phyloP scores from a whole-genome alignment of 495 filamentous ascomycete species.

The Rhizodiscina lignyota region DNA sequence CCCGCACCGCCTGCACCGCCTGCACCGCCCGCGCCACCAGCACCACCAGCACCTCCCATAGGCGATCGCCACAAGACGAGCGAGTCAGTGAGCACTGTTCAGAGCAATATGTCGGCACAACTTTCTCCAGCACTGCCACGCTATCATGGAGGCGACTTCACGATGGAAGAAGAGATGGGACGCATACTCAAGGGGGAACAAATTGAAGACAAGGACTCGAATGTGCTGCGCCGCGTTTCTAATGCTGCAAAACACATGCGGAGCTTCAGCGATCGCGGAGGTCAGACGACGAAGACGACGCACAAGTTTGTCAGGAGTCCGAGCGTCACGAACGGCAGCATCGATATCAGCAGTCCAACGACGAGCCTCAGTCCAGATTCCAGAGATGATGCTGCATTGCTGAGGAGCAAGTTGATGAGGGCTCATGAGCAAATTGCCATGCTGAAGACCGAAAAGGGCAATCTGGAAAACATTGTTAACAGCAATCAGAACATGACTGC shows the following conservation, averaged over 20 bases:
- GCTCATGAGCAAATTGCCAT: slow-evolving; percentile 70
- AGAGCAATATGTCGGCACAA: slow-evolving; percentile 13
- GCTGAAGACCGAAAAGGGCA: slow-evolving; percentile 54
- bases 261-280: slow-evolving; percentile 61
- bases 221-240: slow-evolving; percentile 73
- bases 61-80: slow-evolving; percentile 24
- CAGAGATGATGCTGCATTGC: slow-evolving; percentile 52
- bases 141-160: slow-evolving; percentile 64
- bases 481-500: slow-evolving; percentile 66
- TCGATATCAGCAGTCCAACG: slow-evolving; percentile 62
- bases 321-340: slow-evolving; percentile 40
- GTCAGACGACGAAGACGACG: slow-evolving; percentile 31
- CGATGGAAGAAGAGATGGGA: slow-evolving; percentile 81
- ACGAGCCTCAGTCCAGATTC: slow-evolving; percentile 38
- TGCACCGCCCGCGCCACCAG: slow-evolving; percentile 4
- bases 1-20: slow-evolving; percentile 28
- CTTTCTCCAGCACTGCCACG: slow-evolving; percentile 36
- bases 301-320: slow-evolving; percentile 48
- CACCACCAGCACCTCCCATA: not conserved
- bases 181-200: slow-evolving; percentile 61
- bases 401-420: slow-evolving; percentile 63
- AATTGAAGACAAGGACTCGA: slow-evolving; percentile 37
- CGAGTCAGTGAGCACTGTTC: slow-evolving; percentile 36
- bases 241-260: slow-evolving; percentile 77
- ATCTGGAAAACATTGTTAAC: slow-evolving; percentile 29